Percentiles rank a stretch among this genome's conserved stretches.
Conservation (phyloP, 164 flowering plant genomes). For the Brasenia schreberi region DNA sequence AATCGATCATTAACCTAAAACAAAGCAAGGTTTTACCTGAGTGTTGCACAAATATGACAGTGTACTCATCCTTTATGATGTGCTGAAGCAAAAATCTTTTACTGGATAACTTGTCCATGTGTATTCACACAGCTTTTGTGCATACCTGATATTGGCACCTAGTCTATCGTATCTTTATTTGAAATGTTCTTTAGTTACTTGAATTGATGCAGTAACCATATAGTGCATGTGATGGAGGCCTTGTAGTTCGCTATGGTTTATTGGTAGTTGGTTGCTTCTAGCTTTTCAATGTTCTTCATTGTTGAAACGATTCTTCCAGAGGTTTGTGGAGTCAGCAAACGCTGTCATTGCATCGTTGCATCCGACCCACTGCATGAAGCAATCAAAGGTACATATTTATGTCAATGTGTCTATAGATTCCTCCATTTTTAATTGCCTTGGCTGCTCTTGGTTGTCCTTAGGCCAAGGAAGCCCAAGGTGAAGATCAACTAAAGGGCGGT, state of each 20-base stretch:
- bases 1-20: too few species aligned
- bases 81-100: too few species aligned
- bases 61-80: too few species aligned
- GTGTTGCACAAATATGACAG: too few species aligned
- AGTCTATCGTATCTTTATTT: too few species aligned
- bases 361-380: constrained; percentile 77
- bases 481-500: constrained; percentile 53
- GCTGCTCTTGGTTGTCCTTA: constrained; percentile 52
- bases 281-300: background rate
- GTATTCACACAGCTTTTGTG: too few species aligned
- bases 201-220: too few species aligned
- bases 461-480: constrained; percentile 80
- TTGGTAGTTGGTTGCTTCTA: background rate
- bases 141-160: too few species aligned
- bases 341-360: constrained; percentile 57
- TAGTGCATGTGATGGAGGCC: too few species aligned
- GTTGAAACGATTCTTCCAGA: constrained; percentile 15
- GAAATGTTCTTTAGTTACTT: too few species aligned
- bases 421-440: constrained; percentile 61
- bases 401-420: constrained; percentile 68
- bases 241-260: background rate
- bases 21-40: too few species aligned
- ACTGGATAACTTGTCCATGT: too few species aligned
- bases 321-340: constrained; percentile 63
- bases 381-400: constrained; percentile 65